Evolutionary conservation across 768 basidiomycete species (phyloP), one percentile per base, ranked within the genome.

Genomic region (Dacryopinax primogenitus): DNA sequence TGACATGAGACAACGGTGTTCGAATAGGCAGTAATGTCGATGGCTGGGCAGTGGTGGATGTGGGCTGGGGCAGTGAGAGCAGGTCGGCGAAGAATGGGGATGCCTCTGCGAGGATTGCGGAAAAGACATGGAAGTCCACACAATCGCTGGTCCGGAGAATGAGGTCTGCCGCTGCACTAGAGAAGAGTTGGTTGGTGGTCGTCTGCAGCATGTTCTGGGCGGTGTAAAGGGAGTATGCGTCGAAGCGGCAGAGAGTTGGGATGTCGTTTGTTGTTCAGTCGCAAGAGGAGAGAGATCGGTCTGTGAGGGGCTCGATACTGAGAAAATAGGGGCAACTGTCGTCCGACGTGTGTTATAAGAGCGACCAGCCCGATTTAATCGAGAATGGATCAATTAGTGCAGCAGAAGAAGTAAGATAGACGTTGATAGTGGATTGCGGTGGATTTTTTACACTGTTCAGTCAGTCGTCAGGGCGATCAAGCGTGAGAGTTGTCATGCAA

Each of bases 31-130:
- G 16, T 6, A 23, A 44, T 4, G 41, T 7, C 3, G 7, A 6
- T 44, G 41, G 7, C 18, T n/a, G 35, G n/a, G 16, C 64, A n/a
- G 34, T 18, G 13, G 66, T 35, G 65, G 73, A 47, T 41, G 69
- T 66, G 1, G 78, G 74, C 67, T 87, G 86, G 3, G 87, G 85
- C 18, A 88, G 75, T 23, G 81, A 73, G 70, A 89, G 85, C 84
- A 88, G 83, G 64, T 85, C 81, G 63, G 74, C 72, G 73, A 88
- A 90, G 74, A 88, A 85, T 1, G 83, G 79, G 3, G 87, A 88
- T 0, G 85, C 84, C 3, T 78, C 76, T 12, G 81, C 75, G 61
- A 90, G 80, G 67, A 89, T 80, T 72, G 79, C 81, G 66, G 78
- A 78, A 73, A 87, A 87, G 33, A 84, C 81, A 41, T 76, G 79